phyloP scores from a whole-genome alignment of 1,284 basidiomycete species.

The Austroboletus niveus region DNA sequence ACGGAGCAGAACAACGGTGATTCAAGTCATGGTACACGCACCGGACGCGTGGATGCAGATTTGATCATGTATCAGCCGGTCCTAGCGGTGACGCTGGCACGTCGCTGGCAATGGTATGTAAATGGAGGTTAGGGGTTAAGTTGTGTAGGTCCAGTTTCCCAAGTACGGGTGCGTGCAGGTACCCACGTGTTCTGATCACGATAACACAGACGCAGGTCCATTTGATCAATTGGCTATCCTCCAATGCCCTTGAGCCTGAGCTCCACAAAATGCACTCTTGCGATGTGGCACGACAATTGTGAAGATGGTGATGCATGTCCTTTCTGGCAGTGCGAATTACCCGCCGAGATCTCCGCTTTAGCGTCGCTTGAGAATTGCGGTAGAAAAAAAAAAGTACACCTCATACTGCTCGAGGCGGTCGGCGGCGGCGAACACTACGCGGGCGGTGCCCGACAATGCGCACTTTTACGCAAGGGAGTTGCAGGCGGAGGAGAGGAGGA shows the following conservation, averaged over 20 bases:
- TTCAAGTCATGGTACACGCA: slow-evolving; percentile 10
- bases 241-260: slow-evolving; percentile 21
- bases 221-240: slow-evolving; percentile 6
- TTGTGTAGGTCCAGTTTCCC: not conserved
- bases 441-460: slow-evolving; percentile 8
- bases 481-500: slow-evolving; percentile 11
- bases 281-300: not conserved
- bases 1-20: not conserved
- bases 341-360: not conserved
- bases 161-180: slow-evolving; percentile 15
- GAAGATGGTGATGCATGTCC: not conserved
- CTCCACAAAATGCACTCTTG: slow-evolving; percentile 8
- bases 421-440: slow-evolving; percentile 1
- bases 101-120: slow-evolving; percentile 12
- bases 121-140: slow-evolving; percentile 9
- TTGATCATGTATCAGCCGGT: slow-evolving; percentile 1
- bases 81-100: slow-evolving; percentile 7
- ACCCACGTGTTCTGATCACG: slow-evolving; percentile 21
- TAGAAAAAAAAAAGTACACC: not conserved
- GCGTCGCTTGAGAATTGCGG: slow-evolving; percentile 9
- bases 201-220: slow-evolving; percentile 3
- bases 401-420: slow-evolving; percentile 2
- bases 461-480: slow-evolving; percentile 28
- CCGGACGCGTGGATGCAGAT: slow-evolving; percentile 4
- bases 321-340: not conserved